phyloP scores from a whole-genome alignment of 805 yeast genomes.

The Nakazawaea molendinolei region DNA sequence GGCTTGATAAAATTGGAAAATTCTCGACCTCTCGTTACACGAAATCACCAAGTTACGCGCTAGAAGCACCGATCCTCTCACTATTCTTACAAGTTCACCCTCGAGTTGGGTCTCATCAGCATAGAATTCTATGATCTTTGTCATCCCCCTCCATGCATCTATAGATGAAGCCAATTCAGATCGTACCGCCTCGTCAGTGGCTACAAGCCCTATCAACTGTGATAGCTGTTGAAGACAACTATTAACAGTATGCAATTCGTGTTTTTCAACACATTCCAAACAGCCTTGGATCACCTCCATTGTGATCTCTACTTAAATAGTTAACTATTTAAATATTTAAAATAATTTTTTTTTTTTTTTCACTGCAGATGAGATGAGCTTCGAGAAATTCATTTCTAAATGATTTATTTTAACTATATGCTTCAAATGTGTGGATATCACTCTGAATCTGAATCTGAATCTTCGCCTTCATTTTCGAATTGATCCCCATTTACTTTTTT shows the following conservation, averaged over 20 bases:
- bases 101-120: too few species aligned
- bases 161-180: neutral
- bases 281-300: neutral
- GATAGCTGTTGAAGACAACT: too few species aligned
- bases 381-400: too few species aligned
- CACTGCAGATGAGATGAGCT: conserved; percentile 2
- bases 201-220: too few species aligned
- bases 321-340: conserved; percentile 1
- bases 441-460: conserved; percentile 2
- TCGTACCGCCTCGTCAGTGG: too few species aligned
- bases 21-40: conserved; percentile 1
- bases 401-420: conserved; percentile 13
- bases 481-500: conserved; percentile 25
- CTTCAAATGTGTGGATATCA: too few species aligned
- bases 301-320: conserved; percentile 1
- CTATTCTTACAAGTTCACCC: too few species aligned
- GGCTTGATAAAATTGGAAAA: neutral
- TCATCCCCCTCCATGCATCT: neutral
- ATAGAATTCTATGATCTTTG: too few species aligned
- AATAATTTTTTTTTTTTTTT: conserved; percentile 5
- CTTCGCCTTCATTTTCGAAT: conserved; percentile 28
- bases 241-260: too few species aligned
- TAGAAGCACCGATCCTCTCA: conserved; percentile 19
- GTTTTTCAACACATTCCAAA: neutral
- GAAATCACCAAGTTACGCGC: conserved; percentile 20